Evolutionary conservation across 306 rosid species (phyloP).

Genomic region (Cucumis hystrix): DNA sequence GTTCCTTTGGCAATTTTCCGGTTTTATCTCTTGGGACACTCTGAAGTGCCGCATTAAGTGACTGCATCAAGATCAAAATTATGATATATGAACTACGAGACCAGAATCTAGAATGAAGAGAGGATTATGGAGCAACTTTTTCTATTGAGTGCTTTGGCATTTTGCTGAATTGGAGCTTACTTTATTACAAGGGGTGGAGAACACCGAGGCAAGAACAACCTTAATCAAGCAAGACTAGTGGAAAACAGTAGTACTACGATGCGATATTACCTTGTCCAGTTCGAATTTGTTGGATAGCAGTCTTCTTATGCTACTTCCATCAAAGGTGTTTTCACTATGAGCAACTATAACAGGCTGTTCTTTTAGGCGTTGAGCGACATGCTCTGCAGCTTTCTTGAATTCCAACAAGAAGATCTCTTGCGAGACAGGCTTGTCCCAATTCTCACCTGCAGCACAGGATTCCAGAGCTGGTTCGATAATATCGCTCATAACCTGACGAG

Average conservation of each 20-base stretch:
- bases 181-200: not conserved
- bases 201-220: not conserved
- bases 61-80: conserved; percentile 29
- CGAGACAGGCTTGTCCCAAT: conserved; percentile 38
- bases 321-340: conserved; percentile 80
- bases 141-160: too few relatives aligned
- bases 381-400: conserved; percentile 50
- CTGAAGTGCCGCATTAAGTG: conserved; percentile 43
- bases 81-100: not conserved
- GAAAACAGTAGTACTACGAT: not conserved
- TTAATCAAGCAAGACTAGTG: not conserved
- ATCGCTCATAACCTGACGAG: conserved; percentile 44
- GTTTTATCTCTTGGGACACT: conserved; percentile 51
- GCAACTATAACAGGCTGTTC: conserved; percentile 79
- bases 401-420: conserved; percentile 59
- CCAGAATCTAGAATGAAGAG: too few relatives aligned
- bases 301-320: conserved; percentile 64
- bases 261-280: conserved; percentile 56
- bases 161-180: too few relatives aligned
- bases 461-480: conserved; percentile 57
- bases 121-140: too few relatives aligned
- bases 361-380: conserved; percentile 41
- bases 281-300: conserved; percentile 82
- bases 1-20: conserved; percentile 62
- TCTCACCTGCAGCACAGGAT: conserved; percentile 17